Conservation (phyloP, 495 filamentous ascomycete genomes). For the Neurospora tetraspora region DNA sequence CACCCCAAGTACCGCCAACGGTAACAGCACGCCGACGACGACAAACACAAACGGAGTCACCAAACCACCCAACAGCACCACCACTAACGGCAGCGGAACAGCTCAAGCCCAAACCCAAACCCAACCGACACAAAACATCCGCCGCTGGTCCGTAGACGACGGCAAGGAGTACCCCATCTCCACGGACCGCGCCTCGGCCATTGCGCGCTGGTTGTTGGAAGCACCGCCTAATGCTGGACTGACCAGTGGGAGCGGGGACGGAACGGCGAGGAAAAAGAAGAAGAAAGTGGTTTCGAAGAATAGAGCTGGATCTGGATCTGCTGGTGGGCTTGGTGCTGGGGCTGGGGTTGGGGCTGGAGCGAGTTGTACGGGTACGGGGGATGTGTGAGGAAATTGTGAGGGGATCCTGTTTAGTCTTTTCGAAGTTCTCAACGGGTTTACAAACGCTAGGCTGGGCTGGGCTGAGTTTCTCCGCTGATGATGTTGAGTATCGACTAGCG, state of each 20-base stretch:
- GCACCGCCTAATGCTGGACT: conserved; percentile 9
- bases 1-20: conserved; percentile 14
- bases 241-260: not conserved
- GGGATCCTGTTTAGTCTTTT: too few species aligned
- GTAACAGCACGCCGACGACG: not conserved
- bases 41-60: not conserved
- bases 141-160: conserved; percentile 52
- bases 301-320: not conserved
- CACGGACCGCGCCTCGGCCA: conserved; percentile 55
- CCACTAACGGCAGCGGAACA: not conserved
- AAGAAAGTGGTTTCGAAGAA: conserved; percentile 13
- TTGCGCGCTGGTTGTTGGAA: conserved; percentile 53
- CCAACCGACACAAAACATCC: not conserved
- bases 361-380: too few species aligned
- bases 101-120: not conserved
- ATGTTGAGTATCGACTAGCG: too few species aligned
- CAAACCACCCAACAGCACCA: not conserved
- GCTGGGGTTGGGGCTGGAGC: too few species aligned
- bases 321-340: too few species aligned
- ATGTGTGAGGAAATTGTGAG: too few species aligned
- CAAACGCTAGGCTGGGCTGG: too few species aligned
- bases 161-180: conserved; percentile 58
- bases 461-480: too few species aligned
- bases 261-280: conserved; percentile 15
- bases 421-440: too few species aligned